A percentile compares a stretch with the other conserved stretches of the same genome.
Conservation (phyloP, 768 basidiomycete species). For the Hericium alpestre region DNA sequence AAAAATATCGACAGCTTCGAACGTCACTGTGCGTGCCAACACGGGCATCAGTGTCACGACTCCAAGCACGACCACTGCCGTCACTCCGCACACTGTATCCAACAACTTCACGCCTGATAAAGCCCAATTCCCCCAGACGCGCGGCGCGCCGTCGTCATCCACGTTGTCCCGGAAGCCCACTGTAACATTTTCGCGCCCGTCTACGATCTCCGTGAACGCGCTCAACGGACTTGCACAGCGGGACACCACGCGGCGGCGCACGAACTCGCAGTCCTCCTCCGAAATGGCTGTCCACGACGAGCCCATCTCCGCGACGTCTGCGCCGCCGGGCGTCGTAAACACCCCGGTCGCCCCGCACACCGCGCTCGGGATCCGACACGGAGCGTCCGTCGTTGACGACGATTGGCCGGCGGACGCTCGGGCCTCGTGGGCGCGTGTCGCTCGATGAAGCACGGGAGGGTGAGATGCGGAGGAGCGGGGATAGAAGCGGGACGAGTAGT, state of each 20-base stretch:
- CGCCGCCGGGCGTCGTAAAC: slow-evolving; percentile 25
- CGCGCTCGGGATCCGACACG: slow-evolving; percentile 39
- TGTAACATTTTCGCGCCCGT: slow-evolving; percentile 58
- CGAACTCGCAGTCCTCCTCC: slow-evolving; percentile 19
- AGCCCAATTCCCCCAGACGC: slow-evolving; percentile 19
- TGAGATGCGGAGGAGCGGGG: slow-evolving; percentile 22
- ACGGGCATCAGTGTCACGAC: slow-evolving; percentile 36
- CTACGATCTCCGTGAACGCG: slow-evolving; percentile 41
- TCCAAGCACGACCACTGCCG: slow-evolving; percentile 53
- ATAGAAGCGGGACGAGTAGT: slow-evolving; percentile 30
- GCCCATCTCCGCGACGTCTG: slow-evolving; percentile 22
- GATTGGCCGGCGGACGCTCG: slow-evolving; percentile 24
- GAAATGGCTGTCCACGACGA: slow-evolving; percentile 4
- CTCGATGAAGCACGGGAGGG: slow-evolving; percentile 26
- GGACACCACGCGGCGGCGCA: slow-evolving; percentile 25
- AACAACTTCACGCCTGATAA: slow-evolving; percentile 22
- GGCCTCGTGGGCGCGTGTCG: slow-evolving; percentile 34
- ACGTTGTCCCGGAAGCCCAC: slow-evolving; percentile 26
- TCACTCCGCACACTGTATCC: slow-evolving; percentile 57
- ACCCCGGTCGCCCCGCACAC: slow-evolving; percentile 21
- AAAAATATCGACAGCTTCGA: slow-evolving; percentile 35
- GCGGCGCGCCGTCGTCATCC: slow-evolving; percentile 8
- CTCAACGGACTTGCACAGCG: slow-evolving; percentile 48
- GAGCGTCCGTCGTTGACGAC: slow-evolving; percentile 31
- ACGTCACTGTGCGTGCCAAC: slow-evolving; percentile 35